Evolutionary conservation across 805 yeast genomes (phyloP), one percentile per base, ranked within the genome.

Genomic region (Candida succiphila): DNA sequence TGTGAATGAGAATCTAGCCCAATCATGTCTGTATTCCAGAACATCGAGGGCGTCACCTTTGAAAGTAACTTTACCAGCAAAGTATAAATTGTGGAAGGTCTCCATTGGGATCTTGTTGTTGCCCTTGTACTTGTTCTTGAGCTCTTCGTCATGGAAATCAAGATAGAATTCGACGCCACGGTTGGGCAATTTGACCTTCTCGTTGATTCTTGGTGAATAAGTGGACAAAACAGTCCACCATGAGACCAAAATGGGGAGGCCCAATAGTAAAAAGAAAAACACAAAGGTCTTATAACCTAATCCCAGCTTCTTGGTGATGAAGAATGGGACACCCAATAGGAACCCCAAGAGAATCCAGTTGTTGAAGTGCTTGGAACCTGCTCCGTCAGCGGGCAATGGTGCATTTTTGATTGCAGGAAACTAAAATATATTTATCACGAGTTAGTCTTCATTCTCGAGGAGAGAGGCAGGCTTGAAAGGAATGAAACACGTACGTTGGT

Each of bases 351-450:
- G 50, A 10, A 72, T 50, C 43, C 48, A 48, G 60, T 87, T 86
- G 57, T 72, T 70, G 61, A 87, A 86, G 47, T 77, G 73, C 52
- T 72, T 76, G 22, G 87, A 67, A 18, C 94, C 87, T 5, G 95
- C 84, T 27, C 95, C 96, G 53, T 86, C 96, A 5, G 94, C 95
- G 19, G 94, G 88, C 40, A 85, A 64, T 9, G 87, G 87, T 2
- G 89, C 94, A 53, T 86, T 86, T 51, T 79, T 74, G 52, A 86
- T 85, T 7, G 88, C 65, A 19, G 94, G 94, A 32, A 52, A 72
- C 62, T 51, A 30, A 12, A n/a, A n/a, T n/a, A n/a, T n/a, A n/a
- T 12, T 14, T 17, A 26, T 6, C 5, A 27, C 9, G 9, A 15
- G 31, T 29, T 29, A 29, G 31, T 29, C 50, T 22, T 21, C n/a